Evolutionary conservation across 495 filamentous ascomycete species (phyloP).

Genomic region (Chaetomium tenue): DNA sequence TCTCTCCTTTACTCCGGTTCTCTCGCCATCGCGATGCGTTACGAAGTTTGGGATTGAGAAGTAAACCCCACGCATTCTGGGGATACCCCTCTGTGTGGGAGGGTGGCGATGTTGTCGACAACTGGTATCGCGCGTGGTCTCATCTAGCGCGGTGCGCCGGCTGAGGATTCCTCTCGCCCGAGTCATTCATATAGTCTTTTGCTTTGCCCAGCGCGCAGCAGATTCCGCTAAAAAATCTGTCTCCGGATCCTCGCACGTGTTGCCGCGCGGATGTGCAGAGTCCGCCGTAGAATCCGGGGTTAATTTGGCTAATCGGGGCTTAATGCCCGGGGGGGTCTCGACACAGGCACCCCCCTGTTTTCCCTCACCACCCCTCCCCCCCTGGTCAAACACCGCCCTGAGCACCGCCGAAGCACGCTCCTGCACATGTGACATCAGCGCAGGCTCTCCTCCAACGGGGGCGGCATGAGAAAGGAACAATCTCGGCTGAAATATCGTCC

Average conservation of each 20-base stretch:
- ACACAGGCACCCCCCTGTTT: constrained; percentile 7
- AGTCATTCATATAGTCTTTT: constrained; percentile 7
- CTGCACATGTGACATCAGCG: constrained; percentile 27
- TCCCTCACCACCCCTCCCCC: constrained; percentile 1
- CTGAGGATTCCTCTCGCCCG: constrained; percentile 28
- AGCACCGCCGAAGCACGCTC: constrained; percentile 12
- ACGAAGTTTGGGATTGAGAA: not conserved
- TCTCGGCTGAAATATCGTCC: constrained; percentile 34
- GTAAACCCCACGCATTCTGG: too few relatives aligned
- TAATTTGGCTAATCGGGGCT: constrained; percentile 43
- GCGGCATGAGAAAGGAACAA: constrained; percentile 35
- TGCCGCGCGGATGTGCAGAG: constrained; percentile 29
- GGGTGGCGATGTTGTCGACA: not conserved
- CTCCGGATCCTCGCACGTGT: constrained; percentile 30
- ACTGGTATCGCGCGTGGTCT: not conserved
- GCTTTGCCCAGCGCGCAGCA: constrained; percentile 18
- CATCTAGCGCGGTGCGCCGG: not conserved
- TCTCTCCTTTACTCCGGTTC: not conserved
- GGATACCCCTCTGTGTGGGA: not conserved
- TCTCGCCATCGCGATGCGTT: not conserved
- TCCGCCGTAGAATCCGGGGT: constrained; percentile 40
- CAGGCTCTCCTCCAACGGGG: constrained; percentile 14
- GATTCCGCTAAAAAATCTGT: constrained; percentile 31
- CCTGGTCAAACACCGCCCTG: too few relatives aligned
- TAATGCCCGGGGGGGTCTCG: constrained; percentile 22